Evolutionary conservation across 2,329 filamentous ascomycete species (phyloP).

Genomic region (Purpureocillium takamizusanense): DNA sequence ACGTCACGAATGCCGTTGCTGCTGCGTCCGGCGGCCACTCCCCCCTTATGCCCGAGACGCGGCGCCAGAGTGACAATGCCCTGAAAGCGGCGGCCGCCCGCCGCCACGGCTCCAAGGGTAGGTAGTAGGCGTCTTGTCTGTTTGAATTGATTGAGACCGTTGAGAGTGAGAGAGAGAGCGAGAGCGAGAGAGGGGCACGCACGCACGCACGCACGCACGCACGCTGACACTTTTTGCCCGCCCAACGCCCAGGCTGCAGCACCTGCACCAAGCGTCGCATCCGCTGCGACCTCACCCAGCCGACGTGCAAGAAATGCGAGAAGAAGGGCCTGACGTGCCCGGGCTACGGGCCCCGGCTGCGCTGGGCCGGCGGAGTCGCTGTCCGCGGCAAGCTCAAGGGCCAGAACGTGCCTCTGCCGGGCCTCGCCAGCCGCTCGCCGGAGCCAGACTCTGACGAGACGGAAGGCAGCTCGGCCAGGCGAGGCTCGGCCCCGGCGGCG

Average conservation of each 20-base stretch:
- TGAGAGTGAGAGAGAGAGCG: too few species aligned
- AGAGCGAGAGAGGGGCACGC: too few species aligned
- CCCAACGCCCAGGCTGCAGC: constrained; percentile 14
- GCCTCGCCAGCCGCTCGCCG: neutral
- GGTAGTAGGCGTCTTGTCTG: too few species aligned
- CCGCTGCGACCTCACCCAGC: constrained; percentile 15
- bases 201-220: too few species aligned
- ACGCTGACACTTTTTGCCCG: neutral
- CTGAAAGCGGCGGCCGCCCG: constrained; percentile 1
- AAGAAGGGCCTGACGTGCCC: constrained; percentile 18
- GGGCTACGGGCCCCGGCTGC: constrained; percentile 14
- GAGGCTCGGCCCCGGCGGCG: neutral
- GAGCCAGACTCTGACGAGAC: neutral
- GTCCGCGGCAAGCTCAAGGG: constrained; percentile 16
- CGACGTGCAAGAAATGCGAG: constrained; percentile 17
- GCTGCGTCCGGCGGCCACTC: too few species aligned
- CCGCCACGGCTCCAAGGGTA: neutral
- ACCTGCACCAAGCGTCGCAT: constrained; percentile 19
- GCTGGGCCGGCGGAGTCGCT: constrained; percentile 19
- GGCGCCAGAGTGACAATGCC: neutral
- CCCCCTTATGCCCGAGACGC: too few species aligned
- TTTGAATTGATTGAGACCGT: too few species aligned
- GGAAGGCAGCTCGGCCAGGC: neutral
- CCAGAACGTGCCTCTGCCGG: constrained; percentile 8
- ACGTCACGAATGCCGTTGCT: too few species aligned